Evolutionary conservation across 192 early-diverging fungal genomes (phyloP).

Genomic region (Coemansia sp.): DNA sequence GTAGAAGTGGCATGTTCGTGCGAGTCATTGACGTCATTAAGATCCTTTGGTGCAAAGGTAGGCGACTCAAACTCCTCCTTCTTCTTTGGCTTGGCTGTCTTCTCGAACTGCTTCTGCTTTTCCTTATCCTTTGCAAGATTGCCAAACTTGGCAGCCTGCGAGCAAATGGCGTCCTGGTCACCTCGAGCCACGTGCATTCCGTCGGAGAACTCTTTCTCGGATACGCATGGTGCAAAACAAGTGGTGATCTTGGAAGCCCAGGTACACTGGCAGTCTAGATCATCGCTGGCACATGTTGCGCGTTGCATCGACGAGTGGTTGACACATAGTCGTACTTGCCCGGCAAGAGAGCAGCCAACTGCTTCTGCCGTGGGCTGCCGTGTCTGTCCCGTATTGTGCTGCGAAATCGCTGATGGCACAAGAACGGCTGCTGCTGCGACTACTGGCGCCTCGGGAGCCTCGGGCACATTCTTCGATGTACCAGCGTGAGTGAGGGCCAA

Average conservation of each 20-base stretch:
- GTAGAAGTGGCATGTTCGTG: conserved; percentile 5
- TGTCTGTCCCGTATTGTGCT: background rate
- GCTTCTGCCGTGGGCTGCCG: background rate
- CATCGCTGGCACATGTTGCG: conserved; percentile 39
- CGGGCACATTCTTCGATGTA: background rate
- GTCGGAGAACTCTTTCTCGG: conserved; percentile 37
- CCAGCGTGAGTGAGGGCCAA: background rate
- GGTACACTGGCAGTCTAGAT: conserved; percentile 51
- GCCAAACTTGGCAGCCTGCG: conserved; percentile 52
- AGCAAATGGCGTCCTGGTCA: conserved; percentile 35
- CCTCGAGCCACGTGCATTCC: conserved; percentile 44
- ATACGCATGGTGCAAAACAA: conserved; percentile 45
- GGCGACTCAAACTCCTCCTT: conserved; percentile 6
- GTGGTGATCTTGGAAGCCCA: conserved; percentile 42
- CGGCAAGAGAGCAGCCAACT: conserved; percentile 31
- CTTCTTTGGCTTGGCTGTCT: conserved; percentile 31
- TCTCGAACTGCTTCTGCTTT: conserved; percentile 31
- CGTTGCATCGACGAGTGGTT: conserved; percentile 51
- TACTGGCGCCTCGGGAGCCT: conserved; percentile 7
- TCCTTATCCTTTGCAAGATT: conserved; percentile 51
- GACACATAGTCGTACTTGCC: conserved; percentile 47
- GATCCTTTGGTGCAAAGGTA: conserved; percentile 18
- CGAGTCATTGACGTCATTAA: conserved; percentile 39
- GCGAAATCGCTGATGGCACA: background rate
- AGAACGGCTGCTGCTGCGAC: conserved; percentile 14